A percentile compares a stretch with the other conserved stretches of the same genome.
Evolutionary conservation across 140 eudicot genomes (phyloP).

Genomic region (Cichorium intybus): DNA sequence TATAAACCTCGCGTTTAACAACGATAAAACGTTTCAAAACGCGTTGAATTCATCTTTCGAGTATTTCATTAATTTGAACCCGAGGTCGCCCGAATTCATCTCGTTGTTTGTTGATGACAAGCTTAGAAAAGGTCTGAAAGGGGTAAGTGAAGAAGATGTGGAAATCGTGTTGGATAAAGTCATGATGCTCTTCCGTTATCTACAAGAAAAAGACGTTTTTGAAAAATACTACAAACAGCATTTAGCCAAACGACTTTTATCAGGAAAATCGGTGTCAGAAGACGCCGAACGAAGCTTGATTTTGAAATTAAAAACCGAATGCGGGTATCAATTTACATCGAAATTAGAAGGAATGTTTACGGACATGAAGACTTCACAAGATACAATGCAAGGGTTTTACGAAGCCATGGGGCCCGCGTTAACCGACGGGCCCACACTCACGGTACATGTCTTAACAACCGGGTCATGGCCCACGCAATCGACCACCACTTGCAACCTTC

Average conservation of each 20-base stretch:
- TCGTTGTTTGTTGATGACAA: constrained; percentile 70
- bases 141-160: constrained; percentile 54
- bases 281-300: constrained; percentile 67
- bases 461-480: constrained; percentile 80
- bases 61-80: constrained; percentile 56
- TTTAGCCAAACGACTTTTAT: constrained; percentile 57
- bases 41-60: constrained; percentile 59
- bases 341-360: constrained; percentile 71
- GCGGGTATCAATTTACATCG: constrained; percentile 69
- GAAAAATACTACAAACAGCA: constrained; percentile 73
- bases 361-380: constrained; percentile 68
- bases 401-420: constrained; percentile 43
- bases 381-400: constrained; percentile 65
- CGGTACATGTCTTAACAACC: constrained; percentile 60
- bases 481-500: constrained; percentile 50
- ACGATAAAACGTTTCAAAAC: constrained; percentile 61
- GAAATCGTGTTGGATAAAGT: constrained; percentile 55
- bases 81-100: constrained; percentile 58
- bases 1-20: constrained; percentile 43
- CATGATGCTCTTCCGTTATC: constrained; percentile 70
- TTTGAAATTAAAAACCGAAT: constrained; percentile 57
- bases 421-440: constrained; percentile 46
- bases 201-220: constrained; percentile 62
- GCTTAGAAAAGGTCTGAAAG: constrained; percentile 61
- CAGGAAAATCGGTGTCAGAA: constrained; percentile 51